A percentile compares a stretch with the other conserved stretches of the same genome.
Conservation (phyloP, 2,329 filamentous ascomycete species). For the Akanthomyces dipterigenus region DNA sequence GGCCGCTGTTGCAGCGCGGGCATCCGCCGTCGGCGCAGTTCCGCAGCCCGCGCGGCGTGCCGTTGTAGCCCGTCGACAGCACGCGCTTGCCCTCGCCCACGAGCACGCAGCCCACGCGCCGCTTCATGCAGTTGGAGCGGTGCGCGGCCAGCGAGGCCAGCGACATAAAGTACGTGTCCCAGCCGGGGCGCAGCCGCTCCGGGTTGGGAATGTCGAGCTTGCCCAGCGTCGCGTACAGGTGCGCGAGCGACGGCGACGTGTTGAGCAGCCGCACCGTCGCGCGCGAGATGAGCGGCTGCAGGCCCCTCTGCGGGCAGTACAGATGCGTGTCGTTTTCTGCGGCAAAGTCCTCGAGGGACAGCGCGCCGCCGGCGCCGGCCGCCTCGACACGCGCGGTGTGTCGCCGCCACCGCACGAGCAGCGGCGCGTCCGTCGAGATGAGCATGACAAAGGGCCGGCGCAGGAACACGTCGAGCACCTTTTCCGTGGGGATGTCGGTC, state of each 20-base stretch:
- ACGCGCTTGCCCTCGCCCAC: conserved; percentile 75
- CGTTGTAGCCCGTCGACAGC: conserved; percentile 94
- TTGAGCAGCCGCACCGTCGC: conserved; percentile 85
- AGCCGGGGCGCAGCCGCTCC: conserved; percentile 75
- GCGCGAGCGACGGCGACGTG: conserved; percentile 62
- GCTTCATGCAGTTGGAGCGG: conserved; percentile 96
- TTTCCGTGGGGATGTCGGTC: conserved; percentile 70
- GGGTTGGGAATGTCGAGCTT: conserved; percentile 71
- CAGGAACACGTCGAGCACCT: conserved; percentile 65
- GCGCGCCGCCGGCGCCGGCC: conserved; percentile 18
- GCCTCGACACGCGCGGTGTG: conserved; percentile 43
- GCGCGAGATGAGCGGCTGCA: conserved; percentile 70
- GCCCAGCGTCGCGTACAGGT: conserved; percentile 65
- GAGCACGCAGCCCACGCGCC: conserved; percentile 88
- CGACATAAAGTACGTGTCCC: conserved; percentile 98
- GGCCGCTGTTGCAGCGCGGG: conserved; percentile 72
- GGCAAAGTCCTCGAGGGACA: conserved; percentile 50
- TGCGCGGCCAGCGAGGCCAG: conserved; percentile 87
- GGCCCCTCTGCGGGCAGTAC: conserved; percentile 58
- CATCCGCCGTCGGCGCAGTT: conserved; percentile 96
- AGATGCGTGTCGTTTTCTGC: conserved; percentile 63
- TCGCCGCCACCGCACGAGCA: conserved; percentile 76
- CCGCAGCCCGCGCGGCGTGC: conserved; percentile 78
- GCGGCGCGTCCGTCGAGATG: conserved; percentile 83
- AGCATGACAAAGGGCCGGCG: conserved; percentile 88